These are phyloP conservation scores for Ophiobolus disseminans DNA, from an alignment of 2,329 filamentous ascomycete species.

Conservation along the genomic window DNA sequence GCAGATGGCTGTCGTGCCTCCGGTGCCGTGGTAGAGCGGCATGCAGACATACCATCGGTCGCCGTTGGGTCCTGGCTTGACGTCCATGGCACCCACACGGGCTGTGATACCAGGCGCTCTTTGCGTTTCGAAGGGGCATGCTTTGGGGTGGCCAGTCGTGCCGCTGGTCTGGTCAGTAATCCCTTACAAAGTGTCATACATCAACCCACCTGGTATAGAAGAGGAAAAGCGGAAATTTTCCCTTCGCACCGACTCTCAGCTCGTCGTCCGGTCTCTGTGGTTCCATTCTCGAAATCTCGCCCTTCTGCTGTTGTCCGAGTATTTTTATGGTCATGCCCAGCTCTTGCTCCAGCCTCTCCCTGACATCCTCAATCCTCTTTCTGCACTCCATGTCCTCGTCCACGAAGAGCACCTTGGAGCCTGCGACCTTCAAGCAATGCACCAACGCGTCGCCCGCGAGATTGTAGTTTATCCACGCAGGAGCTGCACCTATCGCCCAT, in stretches of 20 bases:
- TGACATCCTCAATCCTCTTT: constrained; percentile 63
- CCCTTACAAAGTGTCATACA: background rate
- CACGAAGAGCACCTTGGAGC: constrained; percentile 56
- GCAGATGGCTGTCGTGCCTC: constrained; percentile 64
- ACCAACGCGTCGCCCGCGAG: constrained; percentile 68
- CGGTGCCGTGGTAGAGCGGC: constrained; percentile 80
- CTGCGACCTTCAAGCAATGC: constrained; percentile 69
- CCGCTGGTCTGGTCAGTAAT: constrained; percentile 57
- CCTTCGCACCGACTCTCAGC: constrained; percentile 60
- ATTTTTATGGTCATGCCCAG: constrained; percentile 65
- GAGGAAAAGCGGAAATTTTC: constrained; percentile 65
- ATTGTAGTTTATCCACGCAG: constrained; percentile 76
- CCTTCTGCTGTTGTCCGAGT: constrained; percentile 59
- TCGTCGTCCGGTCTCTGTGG: constrained; percentile 62
- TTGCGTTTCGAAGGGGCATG: constrained; percentile 65
- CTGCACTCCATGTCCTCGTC: constrained; percentile 59
- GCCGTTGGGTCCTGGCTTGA: constrained; percentile 49
- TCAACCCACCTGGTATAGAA: constrained; percentile 69
- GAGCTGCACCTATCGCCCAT: constrained; percentile 70
- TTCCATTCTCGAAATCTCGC: constrained; percentile 56
- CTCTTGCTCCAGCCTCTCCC: constrained; percentile 57
- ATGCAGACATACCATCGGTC: constrained; percentile 79
- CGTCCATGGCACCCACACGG: constrained; percentile 45
- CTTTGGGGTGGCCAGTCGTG: constrained; percentile 79
- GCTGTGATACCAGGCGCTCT: constrained; percentile 52